Base-by-base conservation (phyloP, 805 yeast species). In the Candida yuanshanica region DNA sequence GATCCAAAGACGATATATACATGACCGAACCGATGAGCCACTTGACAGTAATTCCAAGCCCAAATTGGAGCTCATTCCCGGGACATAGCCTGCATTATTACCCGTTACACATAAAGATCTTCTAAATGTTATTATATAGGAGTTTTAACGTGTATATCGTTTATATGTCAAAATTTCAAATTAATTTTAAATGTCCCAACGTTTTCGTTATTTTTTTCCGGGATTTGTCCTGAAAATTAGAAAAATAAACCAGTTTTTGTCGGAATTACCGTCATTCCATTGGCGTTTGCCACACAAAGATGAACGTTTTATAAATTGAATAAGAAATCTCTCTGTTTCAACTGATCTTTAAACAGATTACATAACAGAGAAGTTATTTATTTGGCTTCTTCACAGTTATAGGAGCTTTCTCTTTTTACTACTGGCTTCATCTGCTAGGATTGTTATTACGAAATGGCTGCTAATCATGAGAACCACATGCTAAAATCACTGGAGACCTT, bases 401-500 rank as follows among this genome's bases (percentile, higher is more conserved):
- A n/a, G 29, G 14, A n/a, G 29, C 14, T 10, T 14, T 27, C 31
- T n/a, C n/a, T n/a, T n/a, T n/a, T n/a, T n/a, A n/a, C n/a, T 14
- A 27, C 18, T 27, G 31, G 7, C 11, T 14, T 14, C 16, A 13
- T 5, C 8, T 14, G 11, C 31, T n/a, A n/a, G n/a, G n/a, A n/a
- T n/a, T n/a, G n/a, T n/a, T n/a, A n/a, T n/a, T 11, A 21, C 23
- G 12, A 10, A 16, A 36, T 25, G 20, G 31, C 25, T 12, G 7
- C 37, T 22, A 14, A 44, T 24, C 58, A 55, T 36, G 51, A 52
- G 25, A 41, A 43, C 21, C 52, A 51, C 31, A 38, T 56, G 4
- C 25, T 36, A 14, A 31, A 39, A 13, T 45, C 58, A 2, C 41
- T 71, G 58, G 18, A 39, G 52, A 41, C 69, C 13, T 60, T 75